A percentile compares a stretch with the other conserved stretches of the same genome.
Conservation (phyloP, 31 red algal species). For the Odonthalia washingtoniensis region DNA sequence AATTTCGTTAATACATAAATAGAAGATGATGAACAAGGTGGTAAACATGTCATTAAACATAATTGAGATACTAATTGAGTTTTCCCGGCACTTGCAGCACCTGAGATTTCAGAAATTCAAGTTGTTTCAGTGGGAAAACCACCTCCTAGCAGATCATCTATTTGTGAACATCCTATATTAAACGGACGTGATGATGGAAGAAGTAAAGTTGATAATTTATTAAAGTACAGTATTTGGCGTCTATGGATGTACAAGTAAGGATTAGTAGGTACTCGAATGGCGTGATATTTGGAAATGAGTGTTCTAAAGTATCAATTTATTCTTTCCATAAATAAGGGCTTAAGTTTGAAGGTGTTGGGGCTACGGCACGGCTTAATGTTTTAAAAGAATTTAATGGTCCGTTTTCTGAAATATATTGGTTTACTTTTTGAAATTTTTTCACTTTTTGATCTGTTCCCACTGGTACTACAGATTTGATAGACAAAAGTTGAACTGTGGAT, state of each 20-base stretch:
- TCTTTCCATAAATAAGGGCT: background rate
- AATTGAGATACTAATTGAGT: background rate
- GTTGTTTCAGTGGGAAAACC: background rate
- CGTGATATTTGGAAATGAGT: background rate
- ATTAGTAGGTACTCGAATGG: background rate
- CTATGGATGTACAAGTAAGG: background rate
- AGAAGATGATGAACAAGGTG: background rate
- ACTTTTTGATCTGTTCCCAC: too few species aligned
- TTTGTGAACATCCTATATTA: background rate
- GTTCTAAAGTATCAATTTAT: background rate
- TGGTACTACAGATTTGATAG: too few species aligned
- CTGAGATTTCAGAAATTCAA: background rate
- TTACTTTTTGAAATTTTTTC: too few species aligned
- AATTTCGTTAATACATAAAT: background rate
- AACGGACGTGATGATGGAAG: too few species aligned
- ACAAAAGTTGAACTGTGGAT: too few species aligned
- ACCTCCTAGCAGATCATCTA: background rate
- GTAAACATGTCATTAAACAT: background rate
- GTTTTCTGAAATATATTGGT: too few species aligned
- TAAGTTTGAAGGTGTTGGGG: too few species aligned
- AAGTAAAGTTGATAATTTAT: background rate
- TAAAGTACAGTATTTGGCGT: background rate
- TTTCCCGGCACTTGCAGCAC: background rate
- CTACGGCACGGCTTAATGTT: too few species aligned
- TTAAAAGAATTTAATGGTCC: too few species aligned